Evolutionary conservation across 495 filamentous ascomycete species (phyloP).

Genomic region (Penicillium longicatenatum): DNA sequence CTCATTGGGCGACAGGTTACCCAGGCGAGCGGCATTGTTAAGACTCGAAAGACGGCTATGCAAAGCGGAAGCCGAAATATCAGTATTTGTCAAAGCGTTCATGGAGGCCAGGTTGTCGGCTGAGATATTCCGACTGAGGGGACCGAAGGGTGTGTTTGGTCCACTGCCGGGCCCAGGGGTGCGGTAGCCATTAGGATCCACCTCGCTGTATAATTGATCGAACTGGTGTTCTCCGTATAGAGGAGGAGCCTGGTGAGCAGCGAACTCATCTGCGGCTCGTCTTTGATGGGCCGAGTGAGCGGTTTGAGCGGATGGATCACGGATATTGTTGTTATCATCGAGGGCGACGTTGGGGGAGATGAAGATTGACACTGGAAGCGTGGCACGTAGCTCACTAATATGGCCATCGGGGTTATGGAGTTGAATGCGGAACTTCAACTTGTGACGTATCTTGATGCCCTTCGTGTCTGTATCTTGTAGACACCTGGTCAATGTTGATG

Average conservation of each 20-base stretch:
- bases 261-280: constrained; percentile 37
- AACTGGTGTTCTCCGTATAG: constrained; percentile 84
- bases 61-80: constrained; percentile 57
- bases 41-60: constrained; percentile 64
- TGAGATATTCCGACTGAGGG: constrained; percentile 75
- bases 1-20: constrained; percentile 25
- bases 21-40: constrained; percentile 31
- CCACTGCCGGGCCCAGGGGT: constrained; percentile 71
- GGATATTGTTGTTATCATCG: constrained; percentile 74
- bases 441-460: constrained; percentile 86
- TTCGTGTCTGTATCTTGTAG: constrained; percentile 82
- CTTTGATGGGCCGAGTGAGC: constrained; percentile 35
- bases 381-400: constrained; percentile 85
- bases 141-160: constrained; percentile 74
- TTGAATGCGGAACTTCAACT: constrained; percentile 80
- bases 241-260: constrained; percentile 70
- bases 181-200: constrained; percentile 73
- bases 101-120: constrained; percentile 73
- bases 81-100: constrained; percentile 56
- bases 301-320: constrained; percentile 54
- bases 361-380: constrained; percentile 83
- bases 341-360: constrained; percentile 90
- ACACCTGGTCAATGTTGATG: constrained; percentile 74
- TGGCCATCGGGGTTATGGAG: constrained; percentile 94
- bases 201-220: constrained; percentile 85